phyloP scores from a whole-genome alignment of 805 yeast species.

The Torulaspora indica region DNA sequence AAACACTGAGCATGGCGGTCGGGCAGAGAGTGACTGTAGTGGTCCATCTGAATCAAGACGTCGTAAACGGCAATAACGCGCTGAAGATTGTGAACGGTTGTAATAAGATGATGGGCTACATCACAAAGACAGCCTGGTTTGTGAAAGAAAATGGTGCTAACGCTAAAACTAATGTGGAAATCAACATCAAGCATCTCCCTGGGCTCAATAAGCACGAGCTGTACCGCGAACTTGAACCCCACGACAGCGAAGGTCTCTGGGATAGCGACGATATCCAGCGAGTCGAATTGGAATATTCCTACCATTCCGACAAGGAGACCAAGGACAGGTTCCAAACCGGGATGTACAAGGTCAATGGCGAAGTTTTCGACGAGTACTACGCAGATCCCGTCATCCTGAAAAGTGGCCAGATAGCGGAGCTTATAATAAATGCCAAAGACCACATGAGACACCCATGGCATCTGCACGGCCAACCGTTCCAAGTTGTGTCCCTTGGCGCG shows the following conservation, averaged over 20 bases:
- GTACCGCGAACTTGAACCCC: slow-evolving; percentile 22
- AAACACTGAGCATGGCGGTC: slow-evolving; percentile 53
- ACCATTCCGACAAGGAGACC: slow-evolving; percentile 43
- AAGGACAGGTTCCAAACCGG: slow-evolving; percentile 39
- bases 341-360: slow-evolving; percentile 47
- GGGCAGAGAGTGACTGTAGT: slow-evolving; percentile 75
- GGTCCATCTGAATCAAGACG: slow-evolving; percentile 42
- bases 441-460: slow-evolving; percentile 66
- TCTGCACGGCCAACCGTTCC: slow-evolving; percentile 57
- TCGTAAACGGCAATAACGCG: slow-evolving; percentile 36
- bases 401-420: slow-evolving; percentile 52
- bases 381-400: slow-evolving; percentile 44
- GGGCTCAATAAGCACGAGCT: slow-evolving; percentile 22
- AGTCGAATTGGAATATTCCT: slow-evolving; percentile 48
- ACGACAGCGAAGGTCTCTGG: slow-evolving; percentile 4
- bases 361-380: slow-evolving; percentile 55
- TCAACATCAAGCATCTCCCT: slow-evolving; percentile 40
- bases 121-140: slow-evolving; percentile 33
- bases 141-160: slow-evolving; percentile 17
- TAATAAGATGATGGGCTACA: slow-evolving; percentile 49
- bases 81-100: slow-evolving; percentile 45
- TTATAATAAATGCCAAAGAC: slow-evolving; percentile 62
- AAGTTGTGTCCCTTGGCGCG: slow-evolving; percentile 43
- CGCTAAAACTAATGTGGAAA: slow-evolving; percentile 37
- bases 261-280: slow-evolving; percentile 25